Base-by-base conservation (phyloP, 306 rosid genomes). In the Astragalus membranaceus region DNA sequence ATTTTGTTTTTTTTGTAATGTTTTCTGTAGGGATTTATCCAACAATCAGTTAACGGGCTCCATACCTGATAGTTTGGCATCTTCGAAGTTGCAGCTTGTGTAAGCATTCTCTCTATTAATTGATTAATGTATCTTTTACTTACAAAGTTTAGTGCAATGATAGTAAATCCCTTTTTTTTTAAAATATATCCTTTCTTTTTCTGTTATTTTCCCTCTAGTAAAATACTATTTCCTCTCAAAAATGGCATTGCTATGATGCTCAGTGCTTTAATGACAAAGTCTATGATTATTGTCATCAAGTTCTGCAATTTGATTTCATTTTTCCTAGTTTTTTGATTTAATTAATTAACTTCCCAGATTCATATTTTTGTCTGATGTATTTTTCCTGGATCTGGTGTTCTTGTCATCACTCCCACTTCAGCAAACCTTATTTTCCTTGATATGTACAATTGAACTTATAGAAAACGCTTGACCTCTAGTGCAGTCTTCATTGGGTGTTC, bases 1-100 rank as follows among this genome's bases (percentile, higher is more conserved):
- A 37, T 49, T 72, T 54, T 73, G 10, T 13, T 70, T 48, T 61
- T 11, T 15, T 15, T 52, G 9, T 17, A 15, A 43, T 59, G 16
- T 54, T 47, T 69, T 70, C 46, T 85, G 72, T 46, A 94, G 99
- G 96, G 99, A 94, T 87, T 82, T 94, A 78, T 88, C 99, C 59
- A 60, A 83, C 68, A 94, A 94, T 83, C 95, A 75, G 73, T 77
- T 94, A 32, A 77, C 81, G 7, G 99, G 97, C 64, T 67, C 92
- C 55, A 94, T 89, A 77, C 92, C 98, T 10, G 91, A 86, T 51
- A 85, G 89, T 74, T 78, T 94, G 69, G 78, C 85, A 8, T 84
- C 90, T 78, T 85, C 91, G 51, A 81, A 73, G 68, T 80, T 90
- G 80, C 88, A 76, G 75, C 98, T 93, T 51, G 87, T 90, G 98